Base-by-base conservation (phyloP, 768 basidiomycete genomes). In the Lanmaoa rubissima region DNA sequence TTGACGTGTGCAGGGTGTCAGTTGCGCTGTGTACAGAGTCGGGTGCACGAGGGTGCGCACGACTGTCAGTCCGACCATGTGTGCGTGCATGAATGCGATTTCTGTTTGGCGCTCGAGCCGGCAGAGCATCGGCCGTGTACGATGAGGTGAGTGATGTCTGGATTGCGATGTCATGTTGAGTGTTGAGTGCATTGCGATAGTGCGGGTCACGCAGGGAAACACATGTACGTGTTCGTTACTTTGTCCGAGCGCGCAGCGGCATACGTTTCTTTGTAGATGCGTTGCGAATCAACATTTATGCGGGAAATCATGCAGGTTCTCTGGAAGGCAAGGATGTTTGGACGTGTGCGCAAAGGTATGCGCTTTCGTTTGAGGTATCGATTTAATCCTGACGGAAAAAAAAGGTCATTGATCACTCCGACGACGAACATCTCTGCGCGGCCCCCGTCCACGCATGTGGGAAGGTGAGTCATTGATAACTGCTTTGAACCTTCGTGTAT, bases 131-230 rank as follows among this genome's bases (percentile, higher is more conserved):
- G 68, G 49, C 24, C 60, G 1, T 86, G 84, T 65, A 75, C 78
- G 16, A 73, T 79, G 59, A 73, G 71, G 83, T 84, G 61, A 49
- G 82, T 73, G 9, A 24, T 11, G 24, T 16, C 14, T 31, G 9
- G 4, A 28, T 54, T 48, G 4, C 21, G 10, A n/a, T 32, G 2
- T 4, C 31, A 4, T 42, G 6, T n/a, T 24, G 21, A 24, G 21
- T 51, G 14, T 47, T 51, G 14, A 54, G 17, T 21, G 31, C 4
- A n/a, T 43, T 11, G 4, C 3, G 0, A 26, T 35, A 85, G 84
- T n/a, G 84, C 83, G 32, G 85, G 85, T 0, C 84, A 86, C 57
- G 65, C 76, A 21, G 82, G 81, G 14, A 73, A 70, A 11, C 84
- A 86, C 59, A 75, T 83, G 85, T 84, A 65, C 4, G 78, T 62